Evolutionary conservation across 2,329 filamentous ascomycete species (phyloP).

Genomic region (Diaporthe sp.): DNA sequence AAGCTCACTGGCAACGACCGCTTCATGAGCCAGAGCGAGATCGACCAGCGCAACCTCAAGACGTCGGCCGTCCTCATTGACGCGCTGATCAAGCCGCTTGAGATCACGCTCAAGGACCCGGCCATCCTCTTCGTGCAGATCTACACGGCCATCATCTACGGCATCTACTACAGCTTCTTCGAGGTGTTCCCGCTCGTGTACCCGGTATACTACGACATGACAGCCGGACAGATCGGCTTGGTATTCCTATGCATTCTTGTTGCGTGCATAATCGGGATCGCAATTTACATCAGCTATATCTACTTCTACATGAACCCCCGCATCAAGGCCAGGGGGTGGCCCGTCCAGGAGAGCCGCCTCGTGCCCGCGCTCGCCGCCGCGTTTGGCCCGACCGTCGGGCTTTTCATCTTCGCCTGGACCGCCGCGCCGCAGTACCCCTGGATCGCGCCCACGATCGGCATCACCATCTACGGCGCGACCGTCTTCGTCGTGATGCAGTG

Average conservation of each 20-base stretch:
- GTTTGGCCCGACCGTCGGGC: slow-evolving; percentile 67
- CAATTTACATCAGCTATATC: slow-evolving; percentile 63
- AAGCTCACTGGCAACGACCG: slow-evolving; percentile 68
- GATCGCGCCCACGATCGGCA: slow-evolving; percentile 69
- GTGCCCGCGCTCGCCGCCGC: slow-evolving; percentile 66
- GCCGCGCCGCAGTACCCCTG: slow-evolving; percentile 64
- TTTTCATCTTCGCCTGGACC: slow-evolving; percentile 73
- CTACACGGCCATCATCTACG: slow-evolving; percentile 73
- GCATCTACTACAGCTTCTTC: slow-evolving; percentile 73
- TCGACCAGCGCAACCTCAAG: slow-evolving; percentile 69
- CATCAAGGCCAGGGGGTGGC: slow-evolving; percentile 61
- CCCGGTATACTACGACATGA: slow-evolving; percentile 70
- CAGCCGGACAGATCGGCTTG: slow-evolving; percentile 67
- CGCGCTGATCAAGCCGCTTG: slow-evolving; percentile 71
- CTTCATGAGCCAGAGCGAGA: slow-evolving; percentile 73
- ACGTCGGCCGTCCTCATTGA: slow-evolving; percentile 61
- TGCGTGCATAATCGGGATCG: slow-evolving; percentile 65
- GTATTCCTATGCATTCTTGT: slow-evolving; percentile 72
- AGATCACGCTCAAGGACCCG: slow-evolving; percentile 72
- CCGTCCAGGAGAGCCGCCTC: slow-evolving; percentile 65
- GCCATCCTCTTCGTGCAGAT: slow-evolving; percentile 72
- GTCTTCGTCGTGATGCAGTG: slow-evolving; percentile 70
- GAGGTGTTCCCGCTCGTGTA: slow-evolving; percentile 77
- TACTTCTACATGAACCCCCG: slow-evolving; percentile 64
- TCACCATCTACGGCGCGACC: slow-evolving; percentile 64